Conservation (phyloP, 2,329 filamentous ascomycete species). For the Neonectria ditissima region DNA sequence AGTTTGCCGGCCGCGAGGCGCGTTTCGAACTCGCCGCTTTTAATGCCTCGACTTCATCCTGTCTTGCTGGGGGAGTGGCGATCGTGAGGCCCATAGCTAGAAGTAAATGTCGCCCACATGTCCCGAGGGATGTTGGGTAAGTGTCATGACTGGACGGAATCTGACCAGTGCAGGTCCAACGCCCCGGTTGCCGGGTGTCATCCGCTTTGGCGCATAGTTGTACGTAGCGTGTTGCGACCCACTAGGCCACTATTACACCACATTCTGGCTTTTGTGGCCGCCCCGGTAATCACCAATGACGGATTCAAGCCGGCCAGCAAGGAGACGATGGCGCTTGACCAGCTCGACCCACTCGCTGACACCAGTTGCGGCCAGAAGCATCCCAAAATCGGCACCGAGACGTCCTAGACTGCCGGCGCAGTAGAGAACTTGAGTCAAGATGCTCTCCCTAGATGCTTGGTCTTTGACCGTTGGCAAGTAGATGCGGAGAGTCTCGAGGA, state of each 20-base stretch:
- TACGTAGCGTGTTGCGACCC: conserved; percentile 16
- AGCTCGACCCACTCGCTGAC: conserved; percentile 86
- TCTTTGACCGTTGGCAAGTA: conserved; percentile 89
- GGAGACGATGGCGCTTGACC: conserved; percentile 85
- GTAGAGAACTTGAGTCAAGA: conserved; percentile 93
- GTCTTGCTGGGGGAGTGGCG: conserved; percentile 37
- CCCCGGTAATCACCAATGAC: conserved; percentile 67
- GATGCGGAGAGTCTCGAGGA: conserved; percentile 78
- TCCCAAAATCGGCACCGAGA: conserved; percentile 91
- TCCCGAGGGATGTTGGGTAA: conserved; percentile 29
- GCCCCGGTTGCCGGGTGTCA: conserved; percentile 34
- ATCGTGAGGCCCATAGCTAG: conserved; percentile 43
- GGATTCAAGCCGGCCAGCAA: conserved; percentile 82
- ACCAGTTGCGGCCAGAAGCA: conserved; percentile 76
- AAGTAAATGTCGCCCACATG: conserved; percentile 38
- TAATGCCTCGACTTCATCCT: conserved; percentile 35
- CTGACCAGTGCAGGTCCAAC: conserved; percentile 23
- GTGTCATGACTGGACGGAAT: conserved; percentile 42
- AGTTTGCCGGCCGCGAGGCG: conserved; percentile 39
- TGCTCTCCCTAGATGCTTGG: conserved; percentile 82
- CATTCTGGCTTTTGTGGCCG: conserved; percentile 25
- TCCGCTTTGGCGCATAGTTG: conserved; percentile 42
- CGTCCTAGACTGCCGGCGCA: conserved; percentile 91
- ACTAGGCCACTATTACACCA: not conserved
- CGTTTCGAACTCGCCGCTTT: conserved; percentile 34